Evolutionary conservation across 78 protist species (phyloP).

Genomic region (Monosiga brevicollis): DNA sequence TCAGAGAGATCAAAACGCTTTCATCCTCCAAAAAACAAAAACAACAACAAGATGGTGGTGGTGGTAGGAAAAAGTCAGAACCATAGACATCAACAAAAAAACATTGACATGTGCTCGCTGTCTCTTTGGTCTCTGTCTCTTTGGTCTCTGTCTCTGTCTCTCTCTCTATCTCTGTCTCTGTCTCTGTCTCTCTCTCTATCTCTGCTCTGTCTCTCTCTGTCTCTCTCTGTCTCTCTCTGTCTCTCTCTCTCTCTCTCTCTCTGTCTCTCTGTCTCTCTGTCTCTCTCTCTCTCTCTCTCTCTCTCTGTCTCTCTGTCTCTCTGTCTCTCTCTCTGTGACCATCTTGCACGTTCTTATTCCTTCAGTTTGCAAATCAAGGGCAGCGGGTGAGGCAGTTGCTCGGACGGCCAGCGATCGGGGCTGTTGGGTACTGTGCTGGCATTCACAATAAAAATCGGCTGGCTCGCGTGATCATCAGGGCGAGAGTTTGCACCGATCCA

Average conservation of each 20-base stretch:
- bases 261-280: neutral
- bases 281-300: neutral
- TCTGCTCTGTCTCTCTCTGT: neutral
- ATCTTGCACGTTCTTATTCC: too few species aligned
- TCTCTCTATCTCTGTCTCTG: neutral
- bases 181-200: neutral
- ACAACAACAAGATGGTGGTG: neutral
- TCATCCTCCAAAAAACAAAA: too few species aligned
- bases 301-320: neutral
- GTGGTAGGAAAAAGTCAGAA: neutral
- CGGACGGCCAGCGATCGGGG: too few species aligned
- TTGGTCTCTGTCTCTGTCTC: neutral
- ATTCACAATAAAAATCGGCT: too few species aligned
- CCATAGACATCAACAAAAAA: too few species aligned
- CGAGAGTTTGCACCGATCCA: too few species aligned
- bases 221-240: neutral
- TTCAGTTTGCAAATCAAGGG: too few species aligned
- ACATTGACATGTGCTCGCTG: too few species aligned
- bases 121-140: neutral
- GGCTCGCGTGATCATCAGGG: too few species aligned
- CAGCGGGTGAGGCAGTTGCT: too few species aligned
- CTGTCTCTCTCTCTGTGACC: neutral
- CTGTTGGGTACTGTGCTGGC: too few species aligned
- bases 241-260: neutral
- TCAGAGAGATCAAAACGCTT: too few species aligned